Base-by-base conservation (phyloP, 176 grass and related monocot species). In the Melocanna baccifera region DNA sequence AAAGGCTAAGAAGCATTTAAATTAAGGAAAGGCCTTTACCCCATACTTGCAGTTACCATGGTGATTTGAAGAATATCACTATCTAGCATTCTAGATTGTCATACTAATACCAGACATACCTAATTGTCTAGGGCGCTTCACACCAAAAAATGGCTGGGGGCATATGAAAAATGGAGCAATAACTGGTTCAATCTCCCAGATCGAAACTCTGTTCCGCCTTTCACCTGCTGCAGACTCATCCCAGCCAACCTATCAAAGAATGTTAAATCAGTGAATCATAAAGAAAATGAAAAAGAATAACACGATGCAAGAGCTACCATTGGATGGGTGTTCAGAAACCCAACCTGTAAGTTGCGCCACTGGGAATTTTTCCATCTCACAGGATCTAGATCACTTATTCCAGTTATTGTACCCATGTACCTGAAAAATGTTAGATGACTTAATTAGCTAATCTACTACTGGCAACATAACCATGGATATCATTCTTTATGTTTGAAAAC, bases 371-470 rank as follows among this genome's bases (percentile, higher is more conserved):
- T 99, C 97, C 97, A 99, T 75, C 97, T 91, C n/a, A 94, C 86
- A 86, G 97, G 83, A 84, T 99, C 93, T 80, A 99, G 78, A 68
- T 99, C 97, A 73, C 86, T 99, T 86, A 96, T 96, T 56, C 97
- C 97, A 45, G 97, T 99, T 78, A 99, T 92, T 4, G 97, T 99
- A 80, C 97, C 97, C 97, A 96, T 99, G 86, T 96, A 99, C 90
- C 97, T 99, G 88, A 84, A 85, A 71, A 63, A 69, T 25, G 18
- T 69, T 50, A 68, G 22, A 53, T 55, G 41, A 70, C 53, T 81
- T 81, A 9, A 13, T 23, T 45, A 71, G 48, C 12, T 65, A 62
- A 73, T 86, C n/a, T 57, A 65, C 13, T 30, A 34, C 22, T 30
- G 73, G 12, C 42, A 75, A 70, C 25, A 43, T 55, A 69, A 20